Evolutionary conservation across 768 basidiomycete genomes (phyloP).

Genomic region (Imleria badia): DNA sequence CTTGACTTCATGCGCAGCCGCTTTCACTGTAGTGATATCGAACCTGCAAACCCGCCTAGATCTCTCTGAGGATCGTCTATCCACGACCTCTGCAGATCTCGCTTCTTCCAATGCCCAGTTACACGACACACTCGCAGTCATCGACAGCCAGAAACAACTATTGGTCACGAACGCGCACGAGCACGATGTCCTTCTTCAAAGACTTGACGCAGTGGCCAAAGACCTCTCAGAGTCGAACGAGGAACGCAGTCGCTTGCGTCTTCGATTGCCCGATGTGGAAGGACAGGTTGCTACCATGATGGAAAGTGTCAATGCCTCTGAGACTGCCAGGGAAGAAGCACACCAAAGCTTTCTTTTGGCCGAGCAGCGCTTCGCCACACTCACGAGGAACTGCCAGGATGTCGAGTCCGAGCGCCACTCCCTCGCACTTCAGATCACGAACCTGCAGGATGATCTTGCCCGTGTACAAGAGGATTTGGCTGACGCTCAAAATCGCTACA

Average conservation of each 20-base stretch:
- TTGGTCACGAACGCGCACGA: constrained; percentile 19
- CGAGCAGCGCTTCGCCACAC: constrained; percentile 44
- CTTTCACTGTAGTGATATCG: constrained; percentile 41
- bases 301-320: constrained; percentile 33
- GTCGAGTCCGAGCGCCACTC: constrained; percentile 67
- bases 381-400: constrained; percentile 49
- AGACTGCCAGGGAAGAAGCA: constrained; percentile 37
- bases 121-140: constrained; percentile 13
- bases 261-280: constrained; percentile 37
- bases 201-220: constrained; percentile 34
- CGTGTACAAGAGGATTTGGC: constrained; percentile 51
- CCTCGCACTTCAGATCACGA: constrained; percentile 60
- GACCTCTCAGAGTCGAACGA: constrained; percentile 36
- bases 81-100: constrained; percentile 10
- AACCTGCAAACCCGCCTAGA: constrained; percentile 35
- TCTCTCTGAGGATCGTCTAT: constrained; percentile 14
- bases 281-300: constrained; percentile 32
- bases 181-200: constrained; percentile 26
- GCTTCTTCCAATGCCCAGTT: constrained; percentile 18
- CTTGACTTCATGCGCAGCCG: constrained; percentile 34
- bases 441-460: constrained; percentile 59
- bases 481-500: constrained; percentile 61
- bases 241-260: constrained; percentile 21
- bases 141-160: constrained; percentile 20
- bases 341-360: constrained; percentile 28